These are phyloP conservation scores for Malus sieversii DNA, from an alignment of 306 rosid species.

Conservation along the genomic window DNA sequence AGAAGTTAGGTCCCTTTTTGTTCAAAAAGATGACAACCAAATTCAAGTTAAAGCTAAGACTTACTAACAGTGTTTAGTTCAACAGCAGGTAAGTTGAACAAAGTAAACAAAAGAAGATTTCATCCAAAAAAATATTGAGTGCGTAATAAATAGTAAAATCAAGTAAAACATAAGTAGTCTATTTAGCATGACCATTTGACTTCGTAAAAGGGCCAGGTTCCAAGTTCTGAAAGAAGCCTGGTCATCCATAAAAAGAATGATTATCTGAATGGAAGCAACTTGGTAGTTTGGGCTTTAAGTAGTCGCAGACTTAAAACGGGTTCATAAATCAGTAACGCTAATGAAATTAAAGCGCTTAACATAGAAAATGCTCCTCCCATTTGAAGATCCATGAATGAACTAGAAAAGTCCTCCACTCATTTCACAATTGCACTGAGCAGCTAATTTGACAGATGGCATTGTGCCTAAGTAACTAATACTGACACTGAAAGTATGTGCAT, in stretches of 20 bases:
- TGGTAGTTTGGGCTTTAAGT: background rate
- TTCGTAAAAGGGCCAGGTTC: background rate
- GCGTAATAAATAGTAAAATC: background rate
- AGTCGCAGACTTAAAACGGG: background rate
- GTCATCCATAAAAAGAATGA: background rate
- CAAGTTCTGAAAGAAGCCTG: background rate
- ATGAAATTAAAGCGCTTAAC: background rate
- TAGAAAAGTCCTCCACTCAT: background rate
- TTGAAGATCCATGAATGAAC: conserved; percentile 5
- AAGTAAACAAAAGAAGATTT: background rate
- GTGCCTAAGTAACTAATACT: background rate
- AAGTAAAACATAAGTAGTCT: background rate
- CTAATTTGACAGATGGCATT: background rate
- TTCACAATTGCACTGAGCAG: background rate
- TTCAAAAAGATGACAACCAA: background rate
- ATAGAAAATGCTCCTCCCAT: background rate
- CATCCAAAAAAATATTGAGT: background rate
- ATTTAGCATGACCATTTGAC: conserved; percentile 2
- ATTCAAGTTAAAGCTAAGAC: background rate
- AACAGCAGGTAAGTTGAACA: background rate
- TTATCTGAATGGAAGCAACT: background rate
- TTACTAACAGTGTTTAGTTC: background rate
- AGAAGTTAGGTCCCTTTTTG: background rate
- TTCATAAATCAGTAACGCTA: background rate
- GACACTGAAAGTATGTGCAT: background rate